Evolutionary conservation across 2,329 filamentous ascomycete genomes (phyloP), one percentile per base, ranked within the genome.

Genomic region (Coccinonectria pachysandricola): DNA sequence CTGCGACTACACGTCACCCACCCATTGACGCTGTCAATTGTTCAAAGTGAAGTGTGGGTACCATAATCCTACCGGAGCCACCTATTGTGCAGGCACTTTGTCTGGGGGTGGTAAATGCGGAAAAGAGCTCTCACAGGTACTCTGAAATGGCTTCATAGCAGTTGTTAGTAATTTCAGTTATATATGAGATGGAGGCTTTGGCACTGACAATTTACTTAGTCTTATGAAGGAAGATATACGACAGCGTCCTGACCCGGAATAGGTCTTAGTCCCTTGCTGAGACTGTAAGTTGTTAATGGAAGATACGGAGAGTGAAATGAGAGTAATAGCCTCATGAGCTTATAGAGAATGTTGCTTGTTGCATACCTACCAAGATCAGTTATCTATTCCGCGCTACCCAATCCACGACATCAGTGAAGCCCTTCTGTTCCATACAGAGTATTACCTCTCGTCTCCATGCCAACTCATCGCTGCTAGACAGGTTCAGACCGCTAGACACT

Each of bases 381-480:
- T n/a, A n/a, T n/a, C n/a, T n/a, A n/a, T n/a, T n/a, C n/a, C n/a
- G n/a, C 8, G 21, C 25, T 10, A 11, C 11, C 19, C 10, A 26
- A 6, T 12, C 13, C 8, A 18, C 23, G 12, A 30, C 14, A 12
- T 30, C 28, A 25, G 23, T 20, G 23, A 30, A 30, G 18, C 23
- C 28, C 11, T 16, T 8, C 23, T 30, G 13, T 10, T 11, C 23
- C 23, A 30, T 21, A 10, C 14, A 11, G 7, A 19, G 11, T 17
- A 20, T 24, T 8, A 30, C 18, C n/a, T 23, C 20, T 15, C 14
- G 23, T 30, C 28, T 25, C 23, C 28, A 30, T 19, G 28, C 26
- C 19, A 21, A 16, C 17, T 31, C 17, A 21, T 32, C 22, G 19
- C 19, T 21, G 18, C 29, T 23, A 18, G 21, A 15, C n/a, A 32